Evolutionary conservation across 257 asterid species (phyloP).

Genomic region (Henckelia pumila): DNA sequence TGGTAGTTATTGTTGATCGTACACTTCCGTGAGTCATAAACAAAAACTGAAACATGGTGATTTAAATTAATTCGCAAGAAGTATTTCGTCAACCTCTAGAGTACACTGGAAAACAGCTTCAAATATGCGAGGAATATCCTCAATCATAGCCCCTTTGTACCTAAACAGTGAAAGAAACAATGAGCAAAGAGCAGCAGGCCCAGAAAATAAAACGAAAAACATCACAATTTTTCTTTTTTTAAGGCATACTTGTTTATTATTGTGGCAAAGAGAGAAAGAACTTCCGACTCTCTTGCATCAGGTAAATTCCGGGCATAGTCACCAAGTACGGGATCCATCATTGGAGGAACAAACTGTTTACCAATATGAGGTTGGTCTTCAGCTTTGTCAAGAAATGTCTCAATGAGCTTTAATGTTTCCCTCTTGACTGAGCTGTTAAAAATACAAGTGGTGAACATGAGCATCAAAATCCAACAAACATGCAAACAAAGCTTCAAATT

Average conservation of each 20-base stretch:
- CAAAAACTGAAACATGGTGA: background rate
- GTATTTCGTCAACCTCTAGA: constrained; percentile 62
- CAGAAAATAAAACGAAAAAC: background rate
- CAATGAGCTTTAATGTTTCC: constrained; percentile 92
- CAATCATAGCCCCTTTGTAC: constrained; percentile 87
- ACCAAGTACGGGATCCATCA: constrained; percentile 98
- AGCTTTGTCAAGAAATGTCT: constrained; percentile 94
- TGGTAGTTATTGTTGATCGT: background rate
- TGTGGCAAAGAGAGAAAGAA: constrained; percentile 93
- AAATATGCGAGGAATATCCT: constrained; percentile 91
- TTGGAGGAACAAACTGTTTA: constrained; percentile 91
- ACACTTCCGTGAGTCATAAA: background rate
- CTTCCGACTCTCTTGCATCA: constrained; percentile 99
- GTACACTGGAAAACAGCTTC: constrained; percentile 99
- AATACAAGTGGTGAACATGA: constrained; percentile 6
- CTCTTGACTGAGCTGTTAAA: constrained; percentile 88
- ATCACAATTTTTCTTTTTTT: background rate
- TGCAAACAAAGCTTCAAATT: background rate
- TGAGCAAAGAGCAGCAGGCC: constrained; percentile 12
- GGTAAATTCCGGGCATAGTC: constrained; percentile 96
- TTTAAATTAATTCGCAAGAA: background rate
- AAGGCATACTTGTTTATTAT: constrained; percentile 86
- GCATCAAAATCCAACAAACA: constrained; percentile 3
- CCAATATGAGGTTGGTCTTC: constrained; percentile 92
- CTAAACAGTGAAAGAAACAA: constrained; percentile 36